Evolutionary conservation across 1,284 basidiomycete genomes (phyloP), one percentile per base, ranked within the genome.

Genomic region (Abortiporus biennis): DNA sequence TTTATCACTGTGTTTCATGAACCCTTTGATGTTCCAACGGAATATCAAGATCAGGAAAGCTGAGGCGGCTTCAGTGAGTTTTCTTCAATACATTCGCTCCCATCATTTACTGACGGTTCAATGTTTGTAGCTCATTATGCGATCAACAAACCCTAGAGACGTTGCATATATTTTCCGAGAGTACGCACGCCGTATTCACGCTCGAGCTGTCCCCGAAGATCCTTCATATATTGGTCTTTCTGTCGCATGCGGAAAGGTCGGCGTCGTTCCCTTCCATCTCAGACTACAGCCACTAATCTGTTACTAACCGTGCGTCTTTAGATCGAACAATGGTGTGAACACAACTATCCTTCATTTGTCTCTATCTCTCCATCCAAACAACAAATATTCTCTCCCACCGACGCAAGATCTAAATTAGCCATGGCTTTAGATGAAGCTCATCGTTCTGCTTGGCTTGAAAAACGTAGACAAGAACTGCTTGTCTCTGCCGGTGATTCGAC

Each of bases 41-140:
- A 96, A 97, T 57, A 85, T 98, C 63, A 98, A 99, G 68, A 99
- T 99, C 55, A 78, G 95, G 44, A 95, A 94, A 61, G 91, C 91
- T 1, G 78, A 87, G 53, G 92, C 94, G 24, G 90, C 93, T 3
- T 59, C 70, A 54, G 92, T 92, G 52, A 46, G 77, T 66, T 1
- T 2, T 19, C 6, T 40, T 31, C n/a, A n/a, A n/a, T n/a, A n/a
- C 12, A 17, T 27, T 23, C 13, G 36, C 22, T 38, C 36, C 17
- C 17, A 6, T 8, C 33, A 42, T 25, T 35, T 33, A 15, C 8
- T 43, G 30, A 24, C 21, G 31, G 16, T 20, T 21, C 23, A 34
- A 19, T 29, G 9, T 12, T 33, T 43, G 4, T 54, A 94, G 86
- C 73, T 99, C 45, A 95, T 99, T 54, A 86, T 94, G 77, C 72